Base-by-base conservation (phyloP, 306 rosid genomes). In the Quercus berberidifolia region DNA sequence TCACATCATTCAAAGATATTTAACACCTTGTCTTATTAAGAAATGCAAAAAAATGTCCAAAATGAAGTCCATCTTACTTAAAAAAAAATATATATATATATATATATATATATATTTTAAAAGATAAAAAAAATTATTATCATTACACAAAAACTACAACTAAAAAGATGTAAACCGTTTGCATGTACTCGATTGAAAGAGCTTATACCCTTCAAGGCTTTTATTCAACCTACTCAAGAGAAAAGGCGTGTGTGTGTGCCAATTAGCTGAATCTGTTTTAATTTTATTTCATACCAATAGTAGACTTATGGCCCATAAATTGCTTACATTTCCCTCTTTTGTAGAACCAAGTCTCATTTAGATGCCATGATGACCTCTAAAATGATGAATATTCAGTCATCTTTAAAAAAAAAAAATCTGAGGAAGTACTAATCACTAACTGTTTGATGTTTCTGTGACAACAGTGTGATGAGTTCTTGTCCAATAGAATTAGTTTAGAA, bases 401-500 rank as follows among this genome's bases (percentile, higher is more conserved):
- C 52, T 33, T 68, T 10, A 67, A 67, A 38, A 67, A 38, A 1
- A 60, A 5, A 12, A 68, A 38, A 35, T 19, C 72, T 33, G 52
- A 68, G 72, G 4, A 33, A 68, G 26, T 1, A 35, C 54, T 4
- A 10, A 19, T 68, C n/a, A 26, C 26, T 5, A 68, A 68, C 72
- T 35, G 52, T 68, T 35, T 35, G 54, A 68, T 10, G 26, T 33
- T 19, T 18, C 72, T 35, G 5, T 10, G 26, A 68, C 17, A 67
- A 67, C 52, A 35, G 54, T 68, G 7, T 18, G 23, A 21, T 2
- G 41, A 25, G 8, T 74, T 31, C 25, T 13, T 57, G n/a, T 19
- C 41, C 64, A 58, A 30, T 73, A 68, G 64, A 81, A 46, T 76
- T 12, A 46, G 11, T 59, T 19, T 28, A 55, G 60, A 87, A 74